Evolutionary conservation across 495 filamentous ascomycete species (phyloP), one percentile per base, ranked within the genome.

Genomic region (Aspergillus baeticus): DNA sequence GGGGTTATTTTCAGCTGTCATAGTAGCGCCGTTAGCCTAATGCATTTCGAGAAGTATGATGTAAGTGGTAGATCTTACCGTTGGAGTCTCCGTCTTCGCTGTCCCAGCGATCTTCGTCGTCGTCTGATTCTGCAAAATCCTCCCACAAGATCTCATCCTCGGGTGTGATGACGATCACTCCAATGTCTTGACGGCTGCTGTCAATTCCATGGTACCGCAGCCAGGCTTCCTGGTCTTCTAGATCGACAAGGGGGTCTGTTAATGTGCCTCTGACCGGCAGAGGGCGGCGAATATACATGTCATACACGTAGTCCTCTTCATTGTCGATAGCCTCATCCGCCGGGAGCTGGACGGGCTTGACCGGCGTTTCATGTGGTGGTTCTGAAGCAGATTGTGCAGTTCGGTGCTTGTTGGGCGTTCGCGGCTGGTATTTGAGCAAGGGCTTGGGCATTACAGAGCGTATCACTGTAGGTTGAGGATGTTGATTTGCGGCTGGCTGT

Each of bases 71-170:
- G 22, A 6, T 17, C 66, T 59, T 61, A 84, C 82, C 84, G 58
- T 86, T 84, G 21, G 82, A 82, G 55, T 85, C 82, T 14, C 82
- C 83, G 51, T 85, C 81, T 34, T 86, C 84, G 46, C 77, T 82
- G 57, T 84, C 74, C 76, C 76, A 83, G 34, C 55, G 47, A 20
- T 67, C 66, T 35, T 79, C 83, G 48, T 82, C 83, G 13, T 81
- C 75, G 5, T 79, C 72, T 6, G 80, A 72, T 46, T 84, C 80
- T 18, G 72, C 70, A 62, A 80, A 85, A 21, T 74, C 64, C 45
- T 83, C 79, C 84, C 84, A 87, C 10, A 79, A 63, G 13, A 77
- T 64, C 60, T 85, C 74, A 54, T 87, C 81, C 47, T 85, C 82
- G 1, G 76, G 72, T 6, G 73, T 77, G 58, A 88, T 83, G 33